Base-by-base conservation (phyloP, 2,329 filamentous ascomycete genomes). In the Escovopsis sp. region DNA sequence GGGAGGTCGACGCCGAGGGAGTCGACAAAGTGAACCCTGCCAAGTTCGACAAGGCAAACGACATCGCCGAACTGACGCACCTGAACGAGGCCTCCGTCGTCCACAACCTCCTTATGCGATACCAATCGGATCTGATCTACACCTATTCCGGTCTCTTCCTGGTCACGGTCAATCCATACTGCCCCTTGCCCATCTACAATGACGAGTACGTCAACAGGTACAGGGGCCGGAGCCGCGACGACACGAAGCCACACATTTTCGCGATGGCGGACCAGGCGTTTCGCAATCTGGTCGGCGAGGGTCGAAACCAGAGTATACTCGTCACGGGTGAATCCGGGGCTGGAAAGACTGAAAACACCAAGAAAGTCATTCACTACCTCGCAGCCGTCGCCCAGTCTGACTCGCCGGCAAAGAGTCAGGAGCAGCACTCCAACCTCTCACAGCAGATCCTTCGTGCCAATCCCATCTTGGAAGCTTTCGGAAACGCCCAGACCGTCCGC, bases 181-280 rank as follows among this genome's bases (percentile, higher is more conserved):
- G 87, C 49, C 79, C 87, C 3, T 66, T 98, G 9, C 86, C 93
- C 4, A 98, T 98, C 46, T 98, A 98, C 63, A 86, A 79, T 43
- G 87, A 91, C 58, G 91, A 98, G 54, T 96, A 95, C 64, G 76
- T 98, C 67, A 93, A 94, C 57, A 94, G 95, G 85, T 98, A 98
- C 67, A 88, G 86, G 55, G 91, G 91, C 6, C 76, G 86, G 45
- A 87, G 73, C 52, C 72, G 89, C 49, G 93, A 98, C 57, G 91
- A 98, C 55, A 95, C 86, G 8, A 91, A 91, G 54, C 91, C 91
- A 8, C 91, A 98, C 58, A 95, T 98, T 44, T 98, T 89, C 56
- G 89, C 93, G 49, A 91, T 96, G 78, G 89, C 91, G 11, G 93
- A 98, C 59, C 82, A 93, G 57, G 91, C 93, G 1, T 98, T 96